Percentiles rank a stretch among this genome's conserved stretches.
Conservation (phyloP, 352 stramenopile genomes). For the Globisporangium lucens region DNA sequence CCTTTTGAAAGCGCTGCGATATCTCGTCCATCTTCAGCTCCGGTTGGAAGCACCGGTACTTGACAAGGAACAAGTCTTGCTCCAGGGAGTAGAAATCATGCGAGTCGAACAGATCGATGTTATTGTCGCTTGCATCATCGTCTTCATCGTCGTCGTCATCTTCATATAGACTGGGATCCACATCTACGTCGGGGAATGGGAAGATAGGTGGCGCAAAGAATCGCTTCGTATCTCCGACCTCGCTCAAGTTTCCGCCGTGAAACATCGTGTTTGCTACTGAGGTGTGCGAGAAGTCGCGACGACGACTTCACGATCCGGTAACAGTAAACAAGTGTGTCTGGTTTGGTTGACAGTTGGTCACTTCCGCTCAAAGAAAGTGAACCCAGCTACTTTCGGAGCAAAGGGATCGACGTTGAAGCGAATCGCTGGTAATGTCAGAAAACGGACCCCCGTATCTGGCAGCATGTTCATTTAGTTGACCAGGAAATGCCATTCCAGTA, state of each 20-base stretch:
- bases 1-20: constrained; percentile 33
- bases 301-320: background rate
- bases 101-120: constrained; percentile 36
- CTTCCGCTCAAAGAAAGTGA: background rate
- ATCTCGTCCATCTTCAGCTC: constrained; percentile 37
- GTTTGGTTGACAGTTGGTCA: background rate
- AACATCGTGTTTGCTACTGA: constrained; percentile 7
- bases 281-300: background rate
- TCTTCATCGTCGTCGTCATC: constrained; percentile 18
- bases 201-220: constrained; percentile 24
- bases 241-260: background rate
- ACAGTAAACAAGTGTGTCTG: background rate
- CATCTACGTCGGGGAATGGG: constrained; percentile 27
- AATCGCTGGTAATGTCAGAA: background rate
- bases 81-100: constrained; percentile 41
- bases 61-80: constrained; percentile 65
- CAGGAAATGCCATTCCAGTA: background rate
- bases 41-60: constrained; percentile 53
- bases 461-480: background rate
- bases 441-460: background rate
- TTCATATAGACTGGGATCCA: constrained; percentile 23
- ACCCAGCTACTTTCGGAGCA: background rate
- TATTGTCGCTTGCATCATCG: constrained; percentile 26
- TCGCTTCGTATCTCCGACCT: background rate
- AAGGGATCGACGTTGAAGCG: background rate